Conservation (phyloP, 352 stramenopile genomes). For the Stephanocyclus meneghinianus region DNA sequence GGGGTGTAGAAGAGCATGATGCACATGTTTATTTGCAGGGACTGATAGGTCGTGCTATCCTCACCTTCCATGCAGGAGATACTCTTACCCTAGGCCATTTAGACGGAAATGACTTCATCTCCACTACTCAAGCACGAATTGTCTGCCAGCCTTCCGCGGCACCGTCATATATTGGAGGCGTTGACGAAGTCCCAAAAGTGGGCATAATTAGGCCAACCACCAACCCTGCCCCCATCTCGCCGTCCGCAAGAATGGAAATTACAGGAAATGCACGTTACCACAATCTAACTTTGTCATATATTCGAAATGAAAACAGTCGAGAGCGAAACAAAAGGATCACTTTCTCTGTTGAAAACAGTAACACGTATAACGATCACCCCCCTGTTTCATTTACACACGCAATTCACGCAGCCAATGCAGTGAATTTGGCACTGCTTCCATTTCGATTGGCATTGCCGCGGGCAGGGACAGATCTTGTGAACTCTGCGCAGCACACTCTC, state of each 20-base stretch:
- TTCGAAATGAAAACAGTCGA: constrained; percentile 32
- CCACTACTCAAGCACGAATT: constrained; percentile 35
- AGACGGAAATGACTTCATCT: constrained; percentile 4
- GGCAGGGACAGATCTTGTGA: constrained; percentile 55
- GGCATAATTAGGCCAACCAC: constrained; percentile 72
- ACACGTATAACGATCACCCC: constrained; percentile 22
- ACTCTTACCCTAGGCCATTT: constrained; percentile 23
- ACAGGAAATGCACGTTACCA: constrained; percentile 48
- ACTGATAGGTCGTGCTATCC: constrained; percentile 39
- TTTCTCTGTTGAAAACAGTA: neutral
- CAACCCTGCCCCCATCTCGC: constrained; percentile 15
- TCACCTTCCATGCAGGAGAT: constrained; percentile 55
- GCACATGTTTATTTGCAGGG: constrained; percentile 52
- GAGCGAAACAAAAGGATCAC: constrained; percentile 15
- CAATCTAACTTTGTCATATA: constrained; percentile 43
- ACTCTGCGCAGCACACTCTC: constrained; percentile 58
- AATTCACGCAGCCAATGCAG: constrained; percentile 48
- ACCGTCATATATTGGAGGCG: constrained; percentile 53
- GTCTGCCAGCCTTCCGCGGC: constrained; percentile 47
- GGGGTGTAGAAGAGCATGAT: constrained; percentile 33
- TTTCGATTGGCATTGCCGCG: constrained; percentile 75
- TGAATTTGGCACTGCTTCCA: constrained; percentile 54
- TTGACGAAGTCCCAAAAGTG: constrained; percentile 71
- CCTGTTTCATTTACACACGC: constrained; percentile 48
- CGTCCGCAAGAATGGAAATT: constrained; percentile 37